Evolutionary conservation across 441 rosid genomes (phyloP).

Genomic region (Metrosideros polymorpha): DNA sequence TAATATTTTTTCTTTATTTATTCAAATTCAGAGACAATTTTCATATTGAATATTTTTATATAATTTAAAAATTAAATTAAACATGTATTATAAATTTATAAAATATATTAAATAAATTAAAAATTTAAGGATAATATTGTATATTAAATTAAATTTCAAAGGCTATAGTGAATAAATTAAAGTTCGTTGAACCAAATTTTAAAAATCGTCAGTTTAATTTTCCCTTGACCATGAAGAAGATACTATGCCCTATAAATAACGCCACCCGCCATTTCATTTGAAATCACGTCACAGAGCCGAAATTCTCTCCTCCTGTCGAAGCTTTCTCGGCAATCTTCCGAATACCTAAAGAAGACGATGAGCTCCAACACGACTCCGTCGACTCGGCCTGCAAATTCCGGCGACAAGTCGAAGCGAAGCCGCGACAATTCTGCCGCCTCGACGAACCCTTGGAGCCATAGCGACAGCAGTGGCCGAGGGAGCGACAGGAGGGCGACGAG

Average conservation of each 20-base stretch:
- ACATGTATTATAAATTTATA: too few species aligned
- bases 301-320: neutral
- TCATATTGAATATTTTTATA: too few species aligned
- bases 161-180: too few species aligned
- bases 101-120: too few species aligned
- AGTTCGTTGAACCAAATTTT: too few species aligned
- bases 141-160: too few species aligned
- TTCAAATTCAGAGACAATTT: too few species aligned
- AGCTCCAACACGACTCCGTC: slow-evolving; percentile 18
- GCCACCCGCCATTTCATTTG: slow-evolving; percentile 8
- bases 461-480: slow-evolving; percentile 1
- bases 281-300: neutral
- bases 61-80: too few species aligned
- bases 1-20: too few species aligned
- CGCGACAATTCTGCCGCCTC: slow-evolving; percentile 30
- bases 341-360: slow-evolving; percentile 14
- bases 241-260: neutral
- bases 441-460: slow-evolving; percentile 15
- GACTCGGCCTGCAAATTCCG: slow-evolving; percentile 33
- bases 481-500: slow-evolving; percentile 14
- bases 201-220: too few species aligned
- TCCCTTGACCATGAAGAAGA: too few species aligned
- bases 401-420: slow-evolving; percentile 49
- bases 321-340: slow-evolving; percentile 1
- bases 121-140: too few species aligned